Conservation (phyloP, 495 filamentous ascomycete genomes). For the Cercophora samala region DNA sequence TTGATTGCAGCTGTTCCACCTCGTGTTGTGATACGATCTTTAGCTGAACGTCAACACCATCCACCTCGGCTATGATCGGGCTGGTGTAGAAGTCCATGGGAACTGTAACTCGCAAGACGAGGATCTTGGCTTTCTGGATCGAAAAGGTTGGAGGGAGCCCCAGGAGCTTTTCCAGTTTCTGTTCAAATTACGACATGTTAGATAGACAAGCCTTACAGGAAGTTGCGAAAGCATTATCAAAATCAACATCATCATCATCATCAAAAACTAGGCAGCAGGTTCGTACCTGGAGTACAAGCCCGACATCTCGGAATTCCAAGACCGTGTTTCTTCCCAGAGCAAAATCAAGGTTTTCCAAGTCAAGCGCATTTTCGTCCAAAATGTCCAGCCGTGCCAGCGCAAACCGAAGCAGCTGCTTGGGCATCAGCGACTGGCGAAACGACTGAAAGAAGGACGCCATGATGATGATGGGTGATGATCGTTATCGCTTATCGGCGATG, state of each 20-base stretch:
- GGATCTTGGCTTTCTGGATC: slow-evolving; percentile 65
- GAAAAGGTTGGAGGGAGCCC: slow-evolving; percentile 66
- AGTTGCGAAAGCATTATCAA: background rate
- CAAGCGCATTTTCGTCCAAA: slow-evolving; percentile 74
- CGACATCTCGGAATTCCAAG: slow-evolving; percentile 78
- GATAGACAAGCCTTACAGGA: background rate
- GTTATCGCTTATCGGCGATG: slow-evolving; percentile 11
- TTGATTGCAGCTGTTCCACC: slow-evolving; percentile 29
- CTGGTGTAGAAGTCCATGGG: slow-evolving; percentile 78
- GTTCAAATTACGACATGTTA: slow-evolving; percentile 15
- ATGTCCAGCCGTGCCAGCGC: slow-evolving; percentile 74
- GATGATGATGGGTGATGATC: slow-evolving; percentile 32
- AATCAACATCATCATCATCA: background rate
- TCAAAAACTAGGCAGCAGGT: background rate
- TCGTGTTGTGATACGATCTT: slow-evolving; percentile 38
- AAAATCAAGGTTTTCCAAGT: slow-evolving; percentile 75
- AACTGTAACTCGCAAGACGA: slow-evolving; percentile 69
- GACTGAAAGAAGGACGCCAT: slow-evolving; percentile 65
- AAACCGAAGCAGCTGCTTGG: slow-evolving; percentile 78
- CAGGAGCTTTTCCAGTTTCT: slow-evolving; percentile 74
- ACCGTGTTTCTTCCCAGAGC: slow-evolving; percentile 71
- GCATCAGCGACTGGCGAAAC: slow-evolving; percentile 61
- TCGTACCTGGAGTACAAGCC: slow-evolving; percentile 66
- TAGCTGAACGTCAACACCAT: slow-evolving; percentile 71
- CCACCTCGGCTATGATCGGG: slow-evolving; percentile 70